These are phyloP conservation scores for Kodamaea plutei DNA, from an alignment of 1,139 yeast species.

Conservation along the genomic window DNA sequence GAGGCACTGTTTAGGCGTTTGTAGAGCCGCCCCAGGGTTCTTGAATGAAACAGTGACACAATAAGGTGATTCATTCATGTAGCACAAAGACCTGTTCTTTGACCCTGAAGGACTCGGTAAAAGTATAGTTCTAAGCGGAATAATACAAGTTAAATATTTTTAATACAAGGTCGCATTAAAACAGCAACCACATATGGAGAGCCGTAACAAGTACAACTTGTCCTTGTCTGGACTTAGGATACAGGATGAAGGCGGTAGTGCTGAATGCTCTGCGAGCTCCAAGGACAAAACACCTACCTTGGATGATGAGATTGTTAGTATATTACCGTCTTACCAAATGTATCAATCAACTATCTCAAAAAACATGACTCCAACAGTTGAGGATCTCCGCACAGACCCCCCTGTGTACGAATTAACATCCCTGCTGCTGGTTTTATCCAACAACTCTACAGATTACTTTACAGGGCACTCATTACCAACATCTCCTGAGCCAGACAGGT, in stretches of 20 bases:
- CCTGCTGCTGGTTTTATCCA: constrained; percentile 14
- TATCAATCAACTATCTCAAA: constrained; percentile 38
- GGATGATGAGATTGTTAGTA: constrained; percentile 30
- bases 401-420: constrained; percentile 35
- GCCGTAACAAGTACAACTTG: constrained; percentile 16
- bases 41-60: too few species aligned
- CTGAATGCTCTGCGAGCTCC: too few species aligned
- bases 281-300: constrained; percentile 10
- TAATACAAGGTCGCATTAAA: too few species aligned
- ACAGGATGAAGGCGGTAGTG: too few species aligned
- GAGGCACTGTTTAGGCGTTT: too few species aligned
- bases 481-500: constrained; percentile 16
- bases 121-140: too few species aligned
- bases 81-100: too few species aligned
- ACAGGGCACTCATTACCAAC: constrained; percentile 17
- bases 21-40: too few species aligned
- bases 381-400: constrained; percentile 30
- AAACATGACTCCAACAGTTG: constrained; percentile 31
- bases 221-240: constrained; percentile 15
- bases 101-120: too few species aligned
- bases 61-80: too few species aligned
- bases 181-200: constrained; percentile 8
- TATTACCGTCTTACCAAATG: constrained; percentile 42
- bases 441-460: constrained; percentile 19
- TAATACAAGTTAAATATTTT: too few species aligned